Evolutionary conservation across 305 asterid genomes (phyloP), one percentile per base, ranked within the genome.

Genomic region (Petunia hybrid): DNA sequence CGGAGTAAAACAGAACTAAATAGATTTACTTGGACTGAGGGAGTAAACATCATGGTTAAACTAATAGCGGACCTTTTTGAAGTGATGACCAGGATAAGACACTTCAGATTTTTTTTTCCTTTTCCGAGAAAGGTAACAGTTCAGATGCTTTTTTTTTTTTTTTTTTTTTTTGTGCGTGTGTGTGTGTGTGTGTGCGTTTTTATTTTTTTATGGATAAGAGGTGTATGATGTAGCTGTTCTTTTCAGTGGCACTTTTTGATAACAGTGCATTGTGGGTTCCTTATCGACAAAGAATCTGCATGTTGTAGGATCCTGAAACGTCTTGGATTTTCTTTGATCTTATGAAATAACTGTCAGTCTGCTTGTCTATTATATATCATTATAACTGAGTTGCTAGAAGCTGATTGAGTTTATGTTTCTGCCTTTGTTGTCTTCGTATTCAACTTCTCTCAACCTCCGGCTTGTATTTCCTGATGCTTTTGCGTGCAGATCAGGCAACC

Each of bases 401-500:
- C 62, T 66, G 60, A 42, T 46, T 70, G 60, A 31, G 31, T 45
- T 46, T 70, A 46, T 70, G 6, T 31, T 46, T 70, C 61, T 12
- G 59, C 41, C 59, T 70, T 73, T 73, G 62, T 73, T 48, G 35
- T 35, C 78, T 62, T 73, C 53, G 45, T 48, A 35, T 71, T 73
- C 60, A 48, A 51, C 62, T 51, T 51, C 53, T 14, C 63, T 74
- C 64, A 36, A 55, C 53, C 16, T 78, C 62, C 51, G 12, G 48
- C 55, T 62, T 53, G 67, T 2, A 46, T 43, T 36, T n/a, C 79
- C 48, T 79, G 81, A 73, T 77, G 43, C 68, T 84, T 82, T 76
- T 39, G 82, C 59, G 69, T 84, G 85, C 95, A 97, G 99, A 86
- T 97, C 79, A 87, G 88, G 82, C 98, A 91, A 82, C 98, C 98